phyloP scores from a whole-genome alignment of 108 stramenopile genomes.

The Cafeteria roenbergensis region DNA sequence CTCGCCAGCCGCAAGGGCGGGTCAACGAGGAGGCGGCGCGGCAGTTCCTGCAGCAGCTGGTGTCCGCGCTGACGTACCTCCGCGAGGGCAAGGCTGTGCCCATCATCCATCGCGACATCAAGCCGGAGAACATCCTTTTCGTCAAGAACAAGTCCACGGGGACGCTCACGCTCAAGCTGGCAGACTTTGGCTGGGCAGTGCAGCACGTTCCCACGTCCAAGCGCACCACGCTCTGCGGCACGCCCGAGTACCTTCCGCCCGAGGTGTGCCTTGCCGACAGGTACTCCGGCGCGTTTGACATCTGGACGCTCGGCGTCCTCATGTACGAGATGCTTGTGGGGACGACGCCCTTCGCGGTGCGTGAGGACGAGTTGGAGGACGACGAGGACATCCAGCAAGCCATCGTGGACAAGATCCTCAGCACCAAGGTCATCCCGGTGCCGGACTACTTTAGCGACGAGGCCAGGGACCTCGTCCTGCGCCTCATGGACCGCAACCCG shows the following conservation, averaged over 20 bases:
- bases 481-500: background rate
- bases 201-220: conserved; percentile 81
- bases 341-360: conserved; percentile 19
- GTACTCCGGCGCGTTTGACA: conserved; percentile 75
- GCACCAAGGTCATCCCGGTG: conserved; percentile 65
- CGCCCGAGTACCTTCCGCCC: conserved; percentile 91
- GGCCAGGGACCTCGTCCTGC: background rate
- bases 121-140: conserved; percentile 53
- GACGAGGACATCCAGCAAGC: background rate
- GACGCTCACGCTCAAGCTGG: conserved; percentile 64
- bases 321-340: conserved; percentile 32
- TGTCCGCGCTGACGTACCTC: conserved; percentile 23
- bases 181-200: conserved; percentile 93
- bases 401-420: background rate
- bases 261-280: conserved; percentile 89
- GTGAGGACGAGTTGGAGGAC: background rate
- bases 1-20: background rate
- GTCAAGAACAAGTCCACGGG: conserved; percentile 18
- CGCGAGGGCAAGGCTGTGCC: background rate
- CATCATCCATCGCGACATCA: conserved; percentile 54
- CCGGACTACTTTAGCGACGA: background rate
- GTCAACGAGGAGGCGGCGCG: background rate
- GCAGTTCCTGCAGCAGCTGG: background rate
- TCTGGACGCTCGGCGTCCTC: conserved; percentile 71
- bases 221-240: conserved; percentile 86